Conservation (phyloP, 2,329 filamentous ascomycete genomes). For the Aspergillus tanneri region DNA sequence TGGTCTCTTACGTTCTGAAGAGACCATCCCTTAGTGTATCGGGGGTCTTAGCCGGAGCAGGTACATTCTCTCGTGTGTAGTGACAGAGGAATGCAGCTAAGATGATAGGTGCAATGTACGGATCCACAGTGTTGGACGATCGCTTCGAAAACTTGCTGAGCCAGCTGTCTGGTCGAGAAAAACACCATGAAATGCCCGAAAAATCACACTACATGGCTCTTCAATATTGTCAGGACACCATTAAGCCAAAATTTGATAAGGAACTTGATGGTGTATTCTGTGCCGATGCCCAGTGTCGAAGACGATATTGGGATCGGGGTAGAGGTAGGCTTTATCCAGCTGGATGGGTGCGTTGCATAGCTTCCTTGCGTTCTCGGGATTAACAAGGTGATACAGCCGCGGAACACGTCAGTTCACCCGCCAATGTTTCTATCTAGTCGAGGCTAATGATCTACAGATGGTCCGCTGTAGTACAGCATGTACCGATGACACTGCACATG, state of each 20-base stretch:
- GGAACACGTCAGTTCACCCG: constrained; percentile 23
- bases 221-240: constrained; percentile 28
- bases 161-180: constrained; percentile 24
- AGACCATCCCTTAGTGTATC: constrained; percentile 19
- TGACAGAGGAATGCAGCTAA: no score
- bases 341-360: constrained; percentile 2
- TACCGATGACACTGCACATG: background rate
- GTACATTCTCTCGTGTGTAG: constrained; percentile 27
- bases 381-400: constrained; percentile 34
- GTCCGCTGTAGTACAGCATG: constrained; percentile 27
- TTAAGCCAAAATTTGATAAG: constrained; percentile 26
- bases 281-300: constrained; percentile 25
- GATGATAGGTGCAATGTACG: constrained; percentile 30
- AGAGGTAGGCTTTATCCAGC: constrained; percentile 10
- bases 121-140: constrained; percentile 33
- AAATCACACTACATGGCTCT: constrained; percentile 26
- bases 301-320: constrained; percentile 24
- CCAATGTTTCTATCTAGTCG: background rate
- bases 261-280: constrained; percentile 13
- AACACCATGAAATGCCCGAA: constrained; percentile 22
- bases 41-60: no score
- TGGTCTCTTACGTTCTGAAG: constrained; percentile 33
- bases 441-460: constrained; percentile 18
- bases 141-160: constrained; percentile 26
- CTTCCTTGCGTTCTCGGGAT: constrained; percentile 4